Evolutionary conservation across 1,284 basidiomycete species (phyloP), one percentile per base, ranked within the genome.

Genomic region (Cryptococcus sp.): DNA sequence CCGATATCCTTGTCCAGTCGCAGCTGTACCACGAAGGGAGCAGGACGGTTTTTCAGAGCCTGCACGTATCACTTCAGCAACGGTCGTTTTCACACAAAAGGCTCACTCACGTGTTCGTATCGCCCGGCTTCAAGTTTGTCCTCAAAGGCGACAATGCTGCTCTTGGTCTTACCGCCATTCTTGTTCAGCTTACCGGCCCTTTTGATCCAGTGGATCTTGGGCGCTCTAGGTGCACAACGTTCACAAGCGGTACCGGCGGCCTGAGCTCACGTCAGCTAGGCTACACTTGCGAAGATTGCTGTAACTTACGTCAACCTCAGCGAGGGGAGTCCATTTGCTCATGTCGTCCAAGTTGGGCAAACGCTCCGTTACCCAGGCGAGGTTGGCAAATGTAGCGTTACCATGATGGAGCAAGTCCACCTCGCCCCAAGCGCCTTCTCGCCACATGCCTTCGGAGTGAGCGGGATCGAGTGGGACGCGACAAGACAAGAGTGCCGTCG

Each of bases 301-400:
- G 8, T 35, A 5, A 68, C 68, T 64, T 51, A 72, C 67, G 31
- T 70, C 64, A 13, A 63, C 57, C 3, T 66, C 63, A 0, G 62
- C 80, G 6, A 80, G 69, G 54, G 86, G 83, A 84, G 88, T 92
- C 54, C 84, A 81, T 23, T 80, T 79, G 65, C 88, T 84, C 56
- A 83, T 80, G 22, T 85, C 85, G 41, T 88, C 84, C 57, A 90
- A 84, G 59, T 86, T 84, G 5, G 89, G 87, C 59, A 93, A 83
- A 53, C 91, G 85, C 71, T 93, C 90, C 16, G 91, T 82, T 35
- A 95, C 81, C 92, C 93, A 96, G 0, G 91, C 88, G 8, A 94
- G 74, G 7, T 87, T 82, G 64, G 85, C 86, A 81, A 93, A 94
- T 0, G 87, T 88, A 2, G 84, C 81, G 40, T 77, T 73, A 6